Conservation (phyloP, 2,329 filamentous ascomycete genomes). For the Ceratocystis eucalypticola region DNA sequence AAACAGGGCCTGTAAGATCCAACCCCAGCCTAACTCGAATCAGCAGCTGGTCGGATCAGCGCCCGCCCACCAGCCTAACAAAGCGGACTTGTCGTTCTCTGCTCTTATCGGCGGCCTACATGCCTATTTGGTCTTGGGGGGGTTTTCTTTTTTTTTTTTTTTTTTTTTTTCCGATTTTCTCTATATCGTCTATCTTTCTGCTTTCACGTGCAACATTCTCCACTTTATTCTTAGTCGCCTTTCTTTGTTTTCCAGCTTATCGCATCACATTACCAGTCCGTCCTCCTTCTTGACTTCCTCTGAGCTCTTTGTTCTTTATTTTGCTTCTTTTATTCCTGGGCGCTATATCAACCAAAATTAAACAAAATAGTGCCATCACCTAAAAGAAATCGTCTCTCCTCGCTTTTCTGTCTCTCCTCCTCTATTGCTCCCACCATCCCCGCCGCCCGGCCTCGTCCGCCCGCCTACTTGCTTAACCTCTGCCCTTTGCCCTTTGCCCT, state of each 20-base stretch:
- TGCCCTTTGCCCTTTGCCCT: too few relatives aligned
- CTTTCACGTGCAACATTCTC: background rate
- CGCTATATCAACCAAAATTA: background rate
- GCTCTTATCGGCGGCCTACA: too few relatives aligned
- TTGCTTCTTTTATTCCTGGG: background rate
- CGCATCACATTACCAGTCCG: too few relatives aligned
- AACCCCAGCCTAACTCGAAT: too few relatives aligned
- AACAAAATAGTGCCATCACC: background rate
- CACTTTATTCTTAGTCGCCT: background rate
- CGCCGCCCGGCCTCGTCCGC: too few relatives aligned
- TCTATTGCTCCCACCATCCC: background rate
- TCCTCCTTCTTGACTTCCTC: background rate
- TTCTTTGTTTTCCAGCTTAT: background rate
- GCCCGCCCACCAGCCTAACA: too few relatives aligned
- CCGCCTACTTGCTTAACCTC: too few relatives aligned
- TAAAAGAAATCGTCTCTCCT: background rate
- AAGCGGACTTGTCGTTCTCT: too few relatives aligned
- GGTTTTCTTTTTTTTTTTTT: background rate
- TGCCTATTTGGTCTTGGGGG: too few relatives aligned
- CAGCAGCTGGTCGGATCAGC: too few relatives aligned
- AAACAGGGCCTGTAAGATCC: too few relatives aligned
- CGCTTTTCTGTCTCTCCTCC: background rate
- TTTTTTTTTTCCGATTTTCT: background rate
- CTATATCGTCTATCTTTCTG: background rate
- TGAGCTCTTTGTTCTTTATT: background rate